Base-by-base conservation (phyloP, 2,329 filamentous ascomycete species). In the Ploettnerulaceae sp. region DNA sequence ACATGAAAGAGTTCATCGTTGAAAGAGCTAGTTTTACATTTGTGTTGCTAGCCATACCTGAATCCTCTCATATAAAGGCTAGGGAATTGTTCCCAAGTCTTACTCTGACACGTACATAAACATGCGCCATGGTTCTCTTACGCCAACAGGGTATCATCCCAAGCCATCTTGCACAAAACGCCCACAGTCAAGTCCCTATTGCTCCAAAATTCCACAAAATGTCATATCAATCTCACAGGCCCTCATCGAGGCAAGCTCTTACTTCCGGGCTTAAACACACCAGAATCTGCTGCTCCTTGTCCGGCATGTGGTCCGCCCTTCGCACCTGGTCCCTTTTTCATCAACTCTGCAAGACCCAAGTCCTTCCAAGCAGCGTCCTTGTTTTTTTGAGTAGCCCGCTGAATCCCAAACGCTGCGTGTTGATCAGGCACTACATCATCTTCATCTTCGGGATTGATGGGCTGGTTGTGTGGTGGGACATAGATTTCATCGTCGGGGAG, bases 341-440 rank as follows among this genome's bases (percentile, higher is more conserved):
- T 82, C 60, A 93, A 69, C 48, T 81, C 77, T 5, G 73, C 74
- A n/a, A 93, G 70, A 0, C 86, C 84, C 5, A 91, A 68, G 61
- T 93, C 87, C 62, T 83, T 84, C 87, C 87, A 94, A 6, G 81
- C 81, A 1, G 84, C 75, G 67, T 89, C 85, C 59, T 75, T 77
- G 57, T 72, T 74, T 54, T 77, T 76, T 68, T 89, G 84, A 12
- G 86, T 90, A 7, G 87, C 87, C 56, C 85, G 78, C 65, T 87
- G 81, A 59, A 94, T 93, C 29, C 87, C 88, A 64, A 93, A 93
- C 0, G 87, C 88, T 9, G 87, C 87, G 63, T 93, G 87, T 68
- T 93, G 87, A 66, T 93, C 86, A 0, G 88, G 87, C 4, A 93
- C 87, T 3, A 93, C 84, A 61, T 93, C 87, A 62, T 93, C 88